A percentile compares a stretch with the other conserved stretches of the same genome.
These are phyloP conservation scores for Colletotrichum sp. DNA, from an alignment of 2,329 filamentous ascomycete genomes.

Conservation along the genomic window DNA sequence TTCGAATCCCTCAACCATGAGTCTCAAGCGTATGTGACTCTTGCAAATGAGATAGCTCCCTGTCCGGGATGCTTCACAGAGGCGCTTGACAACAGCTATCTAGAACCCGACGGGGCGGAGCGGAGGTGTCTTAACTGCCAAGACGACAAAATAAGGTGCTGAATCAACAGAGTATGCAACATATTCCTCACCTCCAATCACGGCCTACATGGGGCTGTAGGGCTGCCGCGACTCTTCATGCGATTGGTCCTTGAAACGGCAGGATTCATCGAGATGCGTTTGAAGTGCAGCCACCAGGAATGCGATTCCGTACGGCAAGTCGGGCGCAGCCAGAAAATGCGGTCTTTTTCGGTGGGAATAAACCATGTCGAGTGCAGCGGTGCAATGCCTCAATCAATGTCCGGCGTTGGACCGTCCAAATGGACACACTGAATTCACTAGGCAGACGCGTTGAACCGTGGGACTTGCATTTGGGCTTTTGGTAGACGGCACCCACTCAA, in stretches of 20 bases:
- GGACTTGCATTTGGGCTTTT: not conserved
- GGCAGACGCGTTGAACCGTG: not conserved
- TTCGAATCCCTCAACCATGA: fast-evolving
- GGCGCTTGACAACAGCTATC: fast-evolving
- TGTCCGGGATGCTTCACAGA: too few relatives aligned
- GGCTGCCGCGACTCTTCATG: fast-evolving
- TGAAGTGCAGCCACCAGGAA: not conserved
- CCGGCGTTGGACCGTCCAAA: not conserved
- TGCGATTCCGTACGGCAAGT: not conserved
- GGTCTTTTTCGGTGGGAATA: not conserved
- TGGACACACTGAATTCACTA: not conserved
- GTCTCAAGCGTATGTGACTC: not conserved
- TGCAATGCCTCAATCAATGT: not conserved
- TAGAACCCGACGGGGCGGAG: not conserved
- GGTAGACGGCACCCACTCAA: not conserved
- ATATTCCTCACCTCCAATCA: not conserved
- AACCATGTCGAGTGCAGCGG: not conserved
- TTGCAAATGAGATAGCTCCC: not conserved
- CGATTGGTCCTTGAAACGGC: not conserved
- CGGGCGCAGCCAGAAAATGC: not conserved
- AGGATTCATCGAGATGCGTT: not conserved
- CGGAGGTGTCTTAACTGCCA: not conserved
- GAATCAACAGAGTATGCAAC: not conserved
- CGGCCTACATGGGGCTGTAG: not conserved
- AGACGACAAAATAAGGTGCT: not conserved